Evolutionary conservation across 2,329 filamentous ascomycete genomes (phyloP), one percentile per base, ranked within the genome.

Genomic region (Cercospora berteroae): DNA sequence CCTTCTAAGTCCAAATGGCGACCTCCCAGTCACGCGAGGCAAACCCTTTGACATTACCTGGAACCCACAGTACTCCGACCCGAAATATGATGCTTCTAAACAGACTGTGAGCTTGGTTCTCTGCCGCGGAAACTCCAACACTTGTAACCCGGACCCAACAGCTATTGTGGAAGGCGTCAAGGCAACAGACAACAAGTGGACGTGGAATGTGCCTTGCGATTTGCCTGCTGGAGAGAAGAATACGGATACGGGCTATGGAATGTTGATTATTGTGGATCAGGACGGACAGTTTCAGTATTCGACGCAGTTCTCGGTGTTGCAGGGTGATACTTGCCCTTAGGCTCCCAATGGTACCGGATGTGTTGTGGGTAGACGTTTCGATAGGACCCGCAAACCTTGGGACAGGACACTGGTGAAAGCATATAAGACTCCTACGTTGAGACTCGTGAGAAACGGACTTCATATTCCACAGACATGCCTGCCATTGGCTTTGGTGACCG

Each of bases 211-310:
- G n/a, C 65, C 68, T n/a, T 67, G 65, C 60, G 55, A 63, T 48
- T 55, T 69, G 6, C 59, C 33, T 5, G 31, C 63, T 23, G 68
- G 68, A 1, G 55, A 42, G 20, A 50, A 63, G n/a, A 27, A 55
- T 4, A 69, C 68, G 5, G 31, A 60, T 12, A 57, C 48, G 33
- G 68, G 68, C 1, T 61, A 67, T 56, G 67, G 67, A 8, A 67
- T 69, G 68, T 59, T 69, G 65, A 61, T 69, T 12, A 69, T 69
- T 58, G 68, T 67, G 23, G 65, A 69, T 59, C 60, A 60, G 7
- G 64, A 59, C 9, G 68, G 68, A 13, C 59, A 67, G 59, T 69
- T 67, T 29, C 68, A 69, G 63, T 69, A 69, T 56, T 66, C 63
- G 59, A 69, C 65, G 42, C 68, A 69, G 60, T 69, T 69, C 16